Percentiles rank a stretch among this genome's conserved stretches.
Evolutionary conservation across 139 green algal genomes (phyloP).

Genomic region (Pleodorina starrii): DNA sequence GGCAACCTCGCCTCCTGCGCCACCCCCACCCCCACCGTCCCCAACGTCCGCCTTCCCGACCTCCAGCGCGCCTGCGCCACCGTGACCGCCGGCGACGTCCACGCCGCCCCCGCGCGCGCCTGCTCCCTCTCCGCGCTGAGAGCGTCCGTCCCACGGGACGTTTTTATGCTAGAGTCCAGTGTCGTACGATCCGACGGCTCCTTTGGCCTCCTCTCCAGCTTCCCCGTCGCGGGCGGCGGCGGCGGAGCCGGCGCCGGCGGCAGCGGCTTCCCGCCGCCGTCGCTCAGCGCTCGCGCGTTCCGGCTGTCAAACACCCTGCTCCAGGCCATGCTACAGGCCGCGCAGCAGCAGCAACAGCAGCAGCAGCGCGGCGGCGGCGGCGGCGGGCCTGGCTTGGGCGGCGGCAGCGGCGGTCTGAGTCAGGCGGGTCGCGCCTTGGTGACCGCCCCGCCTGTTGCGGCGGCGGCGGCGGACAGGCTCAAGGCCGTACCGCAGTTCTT

Average conservation of each 20-base stretch:
- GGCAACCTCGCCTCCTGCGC: background rate
- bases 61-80: background rate
- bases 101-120: background rate
- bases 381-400: background rate
- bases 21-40: too few species aligned
- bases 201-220: background rate
- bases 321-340: background rate
- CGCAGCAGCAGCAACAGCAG: background rate
- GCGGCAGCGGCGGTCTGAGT: background rate
- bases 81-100: background rate
- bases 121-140: background rate
- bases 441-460: background rate
- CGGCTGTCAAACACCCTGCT: conserved; percentile 12
- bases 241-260: background rate
- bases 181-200: background rate
- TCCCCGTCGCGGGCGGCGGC: background rate
- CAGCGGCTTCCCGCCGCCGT: background rate
- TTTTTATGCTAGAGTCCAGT: background rate
- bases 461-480: background rate
- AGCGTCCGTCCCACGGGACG: background rate
- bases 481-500: background rate
- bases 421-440: too few species aligned
- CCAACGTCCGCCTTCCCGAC: too few species aligned
- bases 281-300: conserved; percentile 4
- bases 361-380: too few species aligned